Evolutionary conservation across 2,329 filamentous ascomycete species (phyloP), one percentile per base, ranked within the genome.

Genomic region (Sporothrix euskadiensis): DNA sequence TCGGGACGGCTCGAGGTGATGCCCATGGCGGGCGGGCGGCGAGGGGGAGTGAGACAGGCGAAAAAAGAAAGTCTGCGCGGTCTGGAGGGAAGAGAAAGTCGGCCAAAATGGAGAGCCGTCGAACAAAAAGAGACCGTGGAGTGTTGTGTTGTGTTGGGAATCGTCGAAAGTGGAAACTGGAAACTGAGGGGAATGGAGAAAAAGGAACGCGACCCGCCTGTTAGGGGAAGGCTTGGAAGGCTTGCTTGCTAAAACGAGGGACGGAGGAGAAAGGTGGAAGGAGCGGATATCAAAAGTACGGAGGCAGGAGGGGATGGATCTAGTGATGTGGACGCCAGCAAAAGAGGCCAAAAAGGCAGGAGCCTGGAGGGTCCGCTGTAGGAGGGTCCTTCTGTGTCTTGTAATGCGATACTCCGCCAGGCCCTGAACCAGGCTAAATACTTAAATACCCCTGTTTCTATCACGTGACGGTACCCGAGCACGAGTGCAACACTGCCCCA

Each of bases 1-100:
- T 97, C 94, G 79, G 91, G 90, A 83, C 90, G 92, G 86, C 94
- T 98, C 82, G 90, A 91, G 83, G 98, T 91, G 85, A 92, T 94
- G 81, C 96, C 96, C 96, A 99, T 99, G 82, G 83, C 88, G 76
- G 74, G 72, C 72, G 63, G 70, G 63, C 19, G 30, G 66, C 66
- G 47, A 30, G 22, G 22, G 59, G 44, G 22, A 49, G 47, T 69
- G 66, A 41, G 47, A 69, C 66, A 69, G 66, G 47, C 47, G 9
- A 16, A 39, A 32, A 26, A 41, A 22, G 35, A 56, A 69, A 16
- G 59, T 70, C 47, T 65, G 26, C 59, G 61, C 41, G 41, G n/a
- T 10, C 19, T 12, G 52, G 61, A n/a, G 9, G n/a, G 10, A 32
- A 61, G 32, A 19, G 12, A 14, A 49, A 32, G 2, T 49, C 10